Evolutionary conservation across 257 asterid genomes (phyloP), one percentile per base, ranked within the genome.

Genomic region (Scutellaria galericulata): DNA sequence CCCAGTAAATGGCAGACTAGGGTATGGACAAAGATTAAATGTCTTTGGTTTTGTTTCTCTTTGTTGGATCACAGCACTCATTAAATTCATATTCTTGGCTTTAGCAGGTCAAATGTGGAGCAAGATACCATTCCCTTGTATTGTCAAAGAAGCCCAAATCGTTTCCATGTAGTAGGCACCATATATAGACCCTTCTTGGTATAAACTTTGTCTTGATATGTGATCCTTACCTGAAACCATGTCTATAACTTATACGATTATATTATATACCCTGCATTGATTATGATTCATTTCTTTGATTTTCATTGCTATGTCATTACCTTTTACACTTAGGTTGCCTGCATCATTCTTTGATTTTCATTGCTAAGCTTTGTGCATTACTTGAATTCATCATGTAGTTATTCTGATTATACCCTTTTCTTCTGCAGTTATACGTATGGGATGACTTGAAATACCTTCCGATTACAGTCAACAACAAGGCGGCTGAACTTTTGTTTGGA

Each of bases 121-220:
- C 81, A 73, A 74, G 72, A 71, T 51, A 55, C 72, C 7, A 42
- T 76, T 55, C 85, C 87, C 42, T 75, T 85, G 56, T 75, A 78
- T 65, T 89, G 96, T 80, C 80, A 69, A 74, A 74, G 73, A 77
- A 85, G 91, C 79, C 79, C 80, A 52, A 64, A 85, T 68, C 87
- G 70, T 75, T 78, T 77, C 58, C 96, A 89, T 79, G 75, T 58
- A 56, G 64, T 81, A 12, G 82, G 87, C 80, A 77, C 75, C 82
- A 87, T 90, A 60, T 87, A 87, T 53, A 82, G 90, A 74, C 96
- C 96, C 39, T 90, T 87, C 86, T 56, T 83, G 92, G 94, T 90
- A 87, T 54, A 20, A 10, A 40, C 62, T 44, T 55, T 60, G 44
- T 56, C 55, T 18, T 9, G 8, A 41, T 7, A 9, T 24, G 10